Evolutionary conservation across 2,329 filamentous ascomycete genomes (phyloP).

Genomic region (Huntiella savannae): DNA sequence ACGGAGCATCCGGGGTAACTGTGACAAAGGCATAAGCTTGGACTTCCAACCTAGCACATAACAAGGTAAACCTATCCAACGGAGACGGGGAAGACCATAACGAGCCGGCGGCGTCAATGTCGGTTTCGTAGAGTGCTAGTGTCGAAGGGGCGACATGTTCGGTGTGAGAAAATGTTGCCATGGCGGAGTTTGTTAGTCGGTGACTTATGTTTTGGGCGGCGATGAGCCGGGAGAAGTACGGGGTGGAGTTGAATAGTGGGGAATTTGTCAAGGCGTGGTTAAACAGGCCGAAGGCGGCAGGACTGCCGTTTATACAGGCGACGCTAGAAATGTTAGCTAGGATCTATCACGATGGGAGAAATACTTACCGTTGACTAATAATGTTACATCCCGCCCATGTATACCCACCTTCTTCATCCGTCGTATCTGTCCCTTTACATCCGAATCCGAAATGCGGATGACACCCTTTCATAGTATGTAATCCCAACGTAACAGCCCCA

Average conservation of each 20-base stretch:
- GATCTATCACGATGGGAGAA: background rate
- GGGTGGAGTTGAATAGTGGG: background rate
- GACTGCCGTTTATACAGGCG: constrained; percentile 26
- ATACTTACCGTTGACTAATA: constrained; percentile 27
- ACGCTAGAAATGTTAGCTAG: constrained; percentile 16
- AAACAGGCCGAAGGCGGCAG: constrained; percentile 25
- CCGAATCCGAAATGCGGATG: constrained; percentile 29
- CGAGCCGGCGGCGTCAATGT: constrained; percentile 27
- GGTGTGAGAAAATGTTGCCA: constrained; percentile 26
- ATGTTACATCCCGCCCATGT: constrained; percentile 36
- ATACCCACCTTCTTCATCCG: constrained; percentile 31
- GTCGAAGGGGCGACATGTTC: constrained; percentile 27
- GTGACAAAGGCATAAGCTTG: constrained; percentile 32
- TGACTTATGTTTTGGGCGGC: constrained; percentile 20
- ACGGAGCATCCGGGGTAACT: too few species aligned
- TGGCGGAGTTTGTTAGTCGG: constrained; percentile 28
- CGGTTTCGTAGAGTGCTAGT: constrained; percentile 30
- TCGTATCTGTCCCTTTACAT: constrained; percentile 23
- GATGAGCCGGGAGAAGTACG: constrained; percentile 8
- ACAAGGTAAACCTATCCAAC: constrained; percentile 22
- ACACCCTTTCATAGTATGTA: constrained; percentile 33
- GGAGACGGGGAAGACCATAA: constrained; percentile 6
- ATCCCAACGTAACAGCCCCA: constrained; percentile 28
- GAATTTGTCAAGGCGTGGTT: constrained; percentile 25
- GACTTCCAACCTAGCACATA: constrained; percentile 32